A percentile compares a stretch with the other conserved stretches of the same genome.
phyloP scores from a whole-genome alignment of 768 basidiomycete species.

The Hysterangium stoloniferum region DNA sequence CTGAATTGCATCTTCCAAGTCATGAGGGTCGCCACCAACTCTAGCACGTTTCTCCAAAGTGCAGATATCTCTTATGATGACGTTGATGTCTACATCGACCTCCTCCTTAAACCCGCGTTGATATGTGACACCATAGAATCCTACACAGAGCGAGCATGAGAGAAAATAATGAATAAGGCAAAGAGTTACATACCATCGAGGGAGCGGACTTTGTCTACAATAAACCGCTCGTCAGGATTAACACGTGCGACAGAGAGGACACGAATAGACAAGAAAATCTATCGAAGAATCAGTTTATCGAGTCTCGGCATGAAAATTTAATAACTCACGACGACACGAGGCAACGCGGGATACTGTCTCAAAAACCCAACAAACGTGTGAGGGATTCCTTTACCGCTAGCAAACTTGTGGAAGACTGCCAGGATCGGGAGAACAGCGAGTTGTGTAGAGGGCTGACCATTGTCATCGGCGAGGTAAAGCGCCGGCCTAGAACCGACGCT shows the following conservation, averaged over 20 bases:
- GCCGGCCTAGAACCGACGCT: not conserved
- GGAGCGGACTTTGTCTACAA: conserved; percentile 48
- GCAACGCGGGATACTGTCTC: conserved; percentile 62
- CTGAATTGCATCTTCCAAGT: conserved; percentile 25
- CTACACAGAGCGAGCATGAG: conserved; percentile 19
- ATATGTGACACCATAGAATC: conserved; percentile 55
- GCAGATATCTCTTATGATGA: conserved; percentile 45
- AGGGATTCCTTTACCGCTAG: conserved; percentile 48
- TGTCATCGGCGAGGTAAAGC: conserved; percentile 5
- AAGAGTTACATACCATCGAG: conserved; percentile 34
- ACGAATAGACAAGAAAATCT: conserved; percentile 59
- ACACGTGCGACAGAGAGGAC: conserved; percentile 46
- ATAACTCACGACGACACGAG: conserved; percentile 47
- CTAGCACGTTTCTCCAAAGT: conserved; percentile 35
- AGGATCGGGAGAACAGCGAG: conserved; percentile 41
- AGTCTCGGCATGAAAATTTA: not conserved
- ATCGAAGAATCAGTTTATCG: not conserved
- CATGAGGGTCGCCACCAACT: conserved; percentile 22
- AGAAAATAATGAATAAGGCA: not conserved
- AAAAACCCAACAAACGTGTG: conserved; percentile 61
- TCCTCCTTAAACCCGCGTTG: conserved; percentile 58
- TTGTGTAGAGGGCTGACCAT: conserved; percentile 14
- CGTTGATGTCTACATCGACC: conserved; percentile 40
- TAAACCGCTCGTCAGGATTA: conserved; percentile 41
- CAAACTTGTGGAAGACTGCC: conserved; percentile 52